A percentile compares a stretch with the other conserved stretches of the same genome.
These are phyloP conservation scores for Wallacemonas sp. DNA, from an alignment of 208 protist genomes.

Conservation along the genomic window DNA sequence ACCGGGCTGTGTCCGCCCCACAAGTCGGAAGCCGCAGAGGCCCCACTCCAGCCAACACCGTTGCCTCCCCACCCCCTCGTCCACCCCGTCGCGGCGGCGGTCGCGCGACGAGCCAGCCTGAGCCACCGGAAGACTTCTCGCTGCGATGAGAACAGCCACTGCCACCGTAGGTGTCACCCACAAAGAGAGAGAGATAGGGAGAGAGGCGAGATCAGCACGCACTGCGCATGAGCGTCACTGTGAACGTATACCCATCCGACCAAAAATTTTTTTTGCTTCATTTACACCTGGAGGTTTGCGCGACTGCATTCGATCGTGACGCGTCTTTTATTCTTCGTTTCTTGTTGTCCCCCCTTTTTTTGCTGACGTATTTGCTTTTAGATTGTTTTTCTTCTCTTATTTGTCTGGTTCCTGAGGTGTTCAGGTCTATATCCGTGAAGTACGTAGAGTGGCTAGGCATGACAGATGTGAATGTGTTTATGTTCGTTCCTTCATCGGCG, in stretches of 20 bases:
- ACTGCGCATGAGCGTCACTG: no score
- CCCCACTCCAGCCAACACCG: not conserved
- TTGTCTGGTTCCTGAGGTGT: not conserved
- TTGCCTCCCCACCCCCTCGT: slow-evolving; percentile 14
- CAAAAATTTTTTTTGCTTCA: no score
- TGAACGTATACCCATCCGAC: no score
- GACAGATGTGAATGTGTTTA: no score
- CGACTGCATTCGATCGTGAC: no score
- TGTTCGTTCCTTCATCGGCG: slow-evolving; percentile 13
- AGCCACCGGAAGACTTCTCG: slow-evolving; percentile 4
- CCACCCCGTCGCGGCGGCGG: slow-evolving; percentile 7
- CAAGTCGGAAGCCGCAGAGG: not conserved
- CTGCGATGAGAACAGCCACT: slow-evolving; percentile 6
- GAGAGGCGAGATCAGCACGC: no score
- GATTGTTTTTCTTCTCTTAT: slow-evolving; percentile 7
- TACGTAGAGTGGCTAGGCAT: no score
- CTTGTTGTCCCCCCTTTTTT: slow-evolving; percentile 13
- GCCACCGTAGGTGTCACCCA: no score
- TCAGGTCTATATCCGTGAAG: no score
- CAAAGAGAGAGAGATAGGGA: no score
- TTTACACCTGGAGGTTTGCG: no score
- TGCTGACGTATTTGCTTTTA: not conserved
- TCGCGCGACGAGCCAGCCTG: not conserved
- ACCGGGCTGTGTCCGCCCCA: slow-evolving; percentile 23
- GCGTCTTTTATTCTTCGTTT: slow-evolving; percentile 15